Conservation (phyloP, 768 basidiomycete species). For the Lactarius psammicola region DNA sequence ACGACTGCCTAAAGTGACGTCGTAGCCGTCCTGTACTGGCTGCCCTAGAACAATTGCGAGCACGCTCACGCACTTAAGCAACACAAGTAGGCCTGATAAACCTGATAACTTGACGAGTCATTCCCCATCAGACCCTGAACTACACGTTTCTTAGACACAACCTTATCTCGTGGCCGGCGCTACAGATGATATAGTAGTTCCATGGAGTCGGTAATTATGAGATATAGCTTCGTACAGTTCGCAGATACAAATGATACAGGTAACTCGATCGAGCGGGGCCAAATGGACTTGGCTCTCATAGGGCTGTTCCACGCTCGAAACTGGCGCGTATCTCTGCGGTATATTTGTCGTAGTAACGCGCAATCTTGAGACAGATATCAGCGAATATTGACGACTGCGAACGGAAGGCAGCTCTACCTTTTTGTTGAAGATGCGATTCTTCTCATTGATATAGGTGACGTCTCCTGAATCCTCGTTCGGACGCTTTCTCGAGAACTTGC, state of each 20-base stretch:
- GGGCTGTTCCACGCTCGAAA: conserved; percentile 95
- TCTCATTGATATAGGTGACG: conserved; percentile 99
- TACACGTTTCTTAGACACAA: neutral
- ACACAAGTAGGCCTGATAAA: neutral
- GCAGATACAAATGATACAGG: conserved; percentile 22
- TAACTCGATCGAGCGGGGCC: neutral
- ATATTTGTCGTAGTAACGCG: conserved; percentile 95
- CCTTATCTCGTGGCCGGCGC: neutral
- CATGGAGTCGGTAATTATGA: neutral
- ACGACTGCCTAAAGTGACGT: too few relatives aligned
- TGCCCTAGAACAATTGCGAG: too few relatives aligned
- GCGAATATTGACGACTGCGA: neutral
- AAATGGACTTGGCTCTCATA: conserved; percentile 43
- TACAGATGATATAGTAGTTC: neutral
- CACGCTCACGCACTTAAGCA: too few relatives aligned
- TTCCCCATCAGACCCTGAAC: neutral
- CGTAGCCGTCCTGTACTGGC: too few relatives aligned
- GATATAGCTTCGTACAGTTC: neutral
- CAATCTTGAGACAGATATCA: conserved; percentile 55
- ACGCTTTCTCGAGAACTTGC: conserved; percentile 86
- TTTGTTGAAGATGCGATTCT: conserved; percentile 97
- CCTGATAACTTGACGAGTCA: neutral
- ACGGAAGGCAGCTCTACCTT: conserved; percentile 52
- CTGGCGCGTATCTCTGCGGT: conserved; percentile 95
- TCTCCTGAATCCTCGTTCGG: conserved; percentile 92